Conservation (phyloP, 1,139 yeast genomes). For the Ogataea hybrid region DNA sequence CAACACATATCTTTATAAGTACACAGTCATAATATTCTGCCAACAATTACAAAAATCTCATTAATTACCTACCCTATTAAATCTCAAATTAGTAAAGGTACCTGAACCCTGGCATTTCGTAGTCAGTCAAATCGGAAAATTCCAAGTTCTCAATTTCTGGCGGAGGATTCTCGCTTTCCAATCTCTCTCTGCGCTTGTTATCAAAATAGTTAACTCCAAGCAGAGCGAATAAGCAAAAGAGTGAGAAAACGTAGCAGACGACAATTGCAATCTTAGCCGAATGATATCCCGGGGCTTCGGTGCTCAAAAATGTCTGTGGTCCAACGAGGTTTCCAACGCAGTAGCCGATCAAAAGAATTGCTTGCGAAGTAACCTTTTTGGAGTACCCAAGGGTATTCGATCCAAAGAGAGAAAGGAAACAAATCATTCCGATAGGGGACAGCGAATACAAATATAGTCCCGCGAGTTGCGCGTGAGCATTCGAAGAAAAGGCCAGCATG, state of each 20-base stretch:
- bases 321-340: conserved; percentile 69
- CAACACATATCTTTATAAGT: too few relatives aligned
- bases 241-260: not conserved
- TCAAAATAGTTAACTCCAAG: not conserved
- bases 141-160: conserved; percentile 38
- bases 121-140: conserved; percentile 65
- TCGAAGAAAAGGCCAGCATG: not conserved
- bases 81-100: conserved; percentile 30
- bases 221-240: conserved; percentile 7
- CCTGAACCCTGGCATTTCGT: conserved; percentile 62
- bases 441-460: not conserved
- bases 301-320: conserved; percentile 57
- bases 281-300: conserved; percentile 9
- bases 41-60: too few relatives aligned
- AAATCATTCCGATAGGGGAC: conserved; percentile 2
- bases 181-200: conserved; percentile 6
- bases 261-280: not conserved
- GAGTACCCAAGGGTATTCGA: conserved; percentile 60
- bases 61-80: too few relatives aligned
- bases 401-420: conserved; percentile 23
- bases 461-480: not conserved
- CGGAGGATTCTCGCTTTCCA: not conserved
- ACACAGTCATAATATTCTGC: too few relatives aligned
- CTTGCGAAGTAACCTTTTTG: conserved; percentile 48
- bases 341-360: conserved; percentile 47